phyloP scores from a whole-genome alignment of 768 basidiomycete species.

The Chalciporus piperatus region DNA sequence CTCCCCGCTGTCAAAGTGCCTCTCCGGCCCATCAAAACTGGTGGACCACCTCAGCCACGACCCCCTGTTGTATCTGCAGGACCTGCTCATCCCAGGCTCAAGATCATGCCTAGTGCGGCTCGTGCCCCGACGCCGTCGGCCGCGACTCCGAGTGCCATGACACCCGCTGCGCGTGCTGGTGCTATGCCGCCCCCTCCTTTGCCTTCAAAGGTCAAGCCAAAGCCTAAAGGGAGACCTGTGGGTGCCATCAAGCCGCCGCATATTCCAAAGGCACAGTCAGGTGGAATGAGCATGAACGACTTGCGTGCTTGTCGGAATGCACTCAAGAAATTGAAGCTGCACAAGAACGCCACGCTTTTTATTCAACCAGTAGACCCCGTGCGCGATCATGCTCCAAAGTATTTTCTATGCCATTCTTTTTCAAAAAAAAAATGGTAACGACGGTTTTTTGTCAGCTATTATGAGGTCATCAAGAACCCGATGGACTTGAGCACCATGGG shows the following conservation, averaged over 20 bases:
- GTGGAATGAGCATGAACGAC: slow-evolving; percentile 77
- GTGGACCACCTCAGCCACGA: slow-evolving; percentile 30
- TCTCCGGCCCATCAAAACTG: slow-evolving; percentile 32
- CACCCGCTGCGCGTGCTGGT: slow-evolving; percentile 5
- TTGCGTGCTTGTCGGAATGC: slow-evolving; percentile 71
- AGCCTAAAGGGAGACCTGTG: slow-evolving; percentile 22
- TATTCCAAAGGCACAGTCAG: slow-evolving; percentile 66
- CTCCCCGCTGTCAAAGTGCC: slow-evolving; percentile 53
- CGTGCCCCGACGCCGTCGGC: slow-evolving; percentile 19
- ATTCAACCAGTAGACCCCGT: slow-evolving; percentile 95
- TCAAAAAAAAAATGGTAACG: neutral
- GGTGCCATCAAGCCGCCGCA: slow-evolving; percentile 40
- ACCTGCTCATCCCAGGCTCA: slow-evolving; percentile 54
- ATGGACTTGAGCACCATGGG: slow-evolving; percentile 93
- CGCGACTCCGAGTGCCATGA: slow-evolving; percentile 2
- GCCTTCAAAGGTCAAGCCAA: slow-evolving; percentile 26
- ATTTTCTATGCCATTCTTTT: slow-evolving; percentile 31
- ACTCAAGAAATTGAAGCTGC: slow-evolving; percentile 72
- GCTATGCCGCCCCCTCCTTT: slow-evolving; percentile 32
- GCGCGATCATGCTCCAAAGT: slow-evolving; percentile 88
- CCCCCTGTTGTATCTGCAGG: slow-evolving; percentile 27
- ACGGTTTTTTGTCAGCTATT: slow-evolving; percentile 59
- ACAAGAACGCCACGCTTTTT: slow-evolving; percentile 76
- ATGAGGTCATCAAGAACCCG: slow-evolving; percentile 84
- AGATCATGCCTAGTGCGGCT: slow-evolving; percentile 31